phyloP scores from a whole-genome alignment of 2,329 filamentous ascomycete species.

The Trichophyton mentagrophytes region DNA sequence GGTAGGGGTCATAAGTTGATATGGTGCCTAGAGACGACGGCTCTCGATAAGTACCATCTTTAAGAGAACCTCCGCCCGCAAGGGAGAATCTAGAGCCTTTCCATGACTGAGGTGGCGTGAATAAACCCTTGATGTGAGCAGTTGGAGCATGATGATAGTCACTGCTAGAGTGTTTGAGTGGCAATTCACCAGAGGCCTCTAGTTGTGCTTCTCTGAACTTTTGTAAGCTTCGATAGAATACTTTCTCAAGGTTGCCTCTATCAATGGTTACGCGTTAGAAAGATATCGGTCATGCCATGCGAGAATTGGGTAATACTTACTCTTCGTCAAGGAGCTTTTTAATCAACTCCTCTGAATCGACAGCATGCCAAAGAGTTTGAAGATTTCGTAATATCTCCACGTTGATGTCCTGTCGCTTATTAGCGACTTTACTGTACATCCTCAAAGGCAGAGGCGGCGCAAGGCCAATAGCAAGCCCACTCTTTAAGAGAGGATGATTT shows the following conservation, averaged over 20 bases:
- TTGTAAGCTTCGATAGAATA: slow-evolving; percentile 77
- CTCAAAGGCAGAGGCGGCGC: slow-evolving; percentile 44
- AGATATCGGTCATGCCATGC: not conserved
- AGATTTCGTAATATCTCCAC: slow-evolving; percentile 71
- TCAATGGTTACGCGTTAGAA: slow-evolving; percentile 2
- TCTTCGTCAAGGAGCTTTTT: slow-evolving; percentile 53
- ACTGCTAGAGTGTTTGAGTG: slow-evolving; percentile 72
- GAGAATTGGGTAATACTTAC: slow-evolving; percentile 36
- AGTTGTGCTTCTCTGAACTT: slow-evolving; percentile 73
- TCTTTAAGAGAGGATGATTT: slow-evolving; percentile 54
- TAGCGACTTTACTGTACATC: slow-evolving; percentile 49
- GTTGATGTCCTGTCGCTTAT: slow-evolving; percentile 57
- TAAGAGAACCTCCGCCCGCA: slow-evolving; percentile 40
- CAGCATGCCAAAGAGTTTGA: slow-evolving; percentile 81
- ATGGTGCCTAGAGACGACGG: slow-evolving; percentile 29
- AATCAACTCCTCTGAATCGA: slow-evolving; percentile 58
- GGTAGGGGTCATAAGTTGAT: slow-evolving; percentile 73
- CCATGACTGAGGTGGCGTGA: slow-evolving; percentile 19
- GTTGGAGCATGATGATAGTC: slow-evolving; percentile 67
- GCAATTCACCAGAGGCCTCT: slow-evolving; percentile 67
- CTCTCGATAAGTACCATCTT: slow-evolving; percentile 39
- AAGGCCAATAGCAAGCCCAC: slow-evolving; percentile 41
- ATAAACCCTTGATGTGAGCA: slow-evolving; percentile 17
- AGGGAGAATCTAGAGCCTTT: slow-evolving; percentile 46
- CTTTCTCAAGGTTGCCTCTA: slow-evolving; percentile 77